A percentile compares a stretch with the other conserved stretches of the same genome.
phyloP scores from a whole-genome alignment of 331 rosid species.

The Acacia concinna region DNA sequence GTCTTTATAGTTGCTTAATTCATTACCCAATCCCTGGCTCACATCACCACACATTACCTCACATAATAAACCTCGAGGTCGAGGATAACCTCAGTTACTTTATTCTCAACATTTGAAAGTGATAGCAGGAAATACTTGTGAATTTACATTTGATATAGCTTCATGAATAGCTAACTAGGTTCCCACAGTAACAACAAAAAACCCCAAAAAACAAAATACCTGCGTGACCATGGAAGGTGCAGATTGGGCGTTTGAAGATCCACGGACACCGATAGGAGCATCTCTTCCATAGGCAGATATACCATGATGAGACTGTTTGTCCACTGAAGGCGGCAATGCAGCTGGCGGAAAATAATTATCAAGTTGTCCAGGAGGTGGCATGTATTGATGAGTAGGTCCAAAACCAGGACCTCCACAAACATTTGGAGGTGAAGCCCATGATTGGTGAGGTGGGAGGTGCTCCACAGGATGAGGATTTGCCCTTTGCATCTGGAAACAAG shows the following conservation, averaged over 20 bases:
- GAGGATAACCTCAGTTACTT: neutral
- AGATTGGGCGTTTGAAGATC: constrained; percentile 70
- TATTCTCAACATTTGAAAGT: constrained; percentile 20
- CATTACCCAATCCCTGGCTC: neutral
- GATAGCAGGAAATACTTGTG: constrained; percentile 4
- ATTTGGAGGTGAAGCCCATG: constrained; percentile 87
- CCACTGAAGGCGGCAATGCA: constrained; percentile 76
- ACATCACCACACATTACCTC: neutral
- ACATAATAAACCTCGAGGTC: neutral
- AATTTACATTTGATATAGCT: constrained; percentile 9
- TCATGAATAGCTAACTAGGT: constrained; percentile 7
- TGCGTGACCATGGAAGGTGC: constrained; percentile 82
- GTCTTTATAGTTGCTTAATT: neutral
- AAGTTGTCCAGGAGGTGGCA: constrained; percentile 82
- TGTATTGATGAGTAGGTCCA: constrained; percentile 72
- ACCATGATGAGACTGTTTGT: constrained; percentile 94
- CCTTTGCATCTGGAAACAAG: constrained; percentile 80
- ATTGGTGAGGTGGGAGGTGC: constrained; percentile 75
- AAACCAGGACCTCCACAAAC: constrained; percentile 89
- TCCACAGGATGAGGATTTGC: constrained; percentile 55
- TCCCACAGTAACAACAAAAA: constrained; percentile 5
- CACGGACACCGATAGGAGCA: constrained; percentile 65
- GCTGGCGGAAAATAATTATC: constrained; percentile 79
- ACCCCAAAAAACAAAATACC: constrained; percentile 46
- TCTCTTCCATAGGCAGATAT: constrained; percentile 96